These are phyloP conservation scores for Yamadazyma dushanensis DNA, from an alignment of 1,139 yeast genomes.

Conservation along the genomic window DNA sequence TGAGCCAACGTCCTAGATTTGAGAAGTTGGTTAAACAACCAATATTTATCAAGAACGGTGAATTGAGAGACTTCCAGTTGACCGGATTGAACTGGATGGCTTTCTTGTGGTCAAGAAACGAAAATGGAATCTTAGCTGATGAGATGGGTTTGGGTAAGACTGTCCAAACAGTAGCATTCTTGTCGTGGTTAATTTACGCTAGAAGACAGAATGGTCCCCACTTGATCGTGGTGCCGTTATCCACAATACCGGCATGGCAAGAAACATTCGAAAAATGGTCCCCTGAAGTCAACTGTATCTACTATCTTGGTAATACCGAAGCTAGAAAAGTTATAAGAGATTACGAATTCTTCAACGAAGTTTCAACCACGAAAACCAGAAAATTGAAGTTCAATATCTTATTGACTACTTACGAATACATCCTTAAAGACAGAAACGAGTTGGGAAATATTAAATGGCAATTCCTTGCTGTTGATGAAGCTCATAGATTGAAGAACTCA, in stretches of 20 bases:
- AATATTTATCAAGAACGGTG: conserved; percentile 85
- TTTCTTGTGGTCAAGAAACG: conserved; percentile 94
- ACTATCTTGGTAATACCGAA: conserved; percentile 88
- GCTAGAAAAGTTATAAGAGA: conserved; percentile 83
- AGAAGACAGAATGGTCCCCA: conserved; percentile 97
- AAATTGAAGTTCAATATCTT: conserved; percentile 86
- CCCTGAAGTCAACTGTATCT: conserved; percentile 90
- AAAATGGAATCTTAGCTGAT: conserved; percentile 96
- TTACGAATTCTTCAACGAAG: conserved; percentile 63
- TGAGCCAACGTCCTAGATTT: conserved; percentile 75
- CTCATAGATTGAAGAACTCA: conserved; percentile 92
- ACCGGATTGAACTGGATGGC: conserved; percentile 99
- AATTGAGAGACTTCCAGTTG: conserved; percentile 92
- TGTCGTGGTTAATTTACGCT: conserved; percentile 92
- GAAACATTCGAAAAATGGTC: conserved; percentile 98
- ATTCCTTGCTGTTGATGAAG: conserved; percentile 96
- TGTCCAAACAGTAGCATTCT: conserved; percentile 92
- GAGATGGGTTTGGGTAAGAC: conserved; percentile 99
- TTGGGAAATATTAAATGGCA: conserved; percentile 91
- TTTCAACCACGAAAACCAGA: conserved; percentile 28
- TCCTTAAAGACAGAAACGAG: conserved; percentile 80
- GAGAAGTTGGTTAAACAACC: conserved; percentile 90
- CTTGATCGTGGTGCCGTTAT: conserved; percentile 90
- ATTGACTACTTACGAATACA: conserved; percentile 93
- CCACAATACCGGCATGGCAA: conserved; percentile 99